Base-by-base conservation (phyloP, 768 basidiomycete genomes). In the Termitomyces sp. region DNA sequence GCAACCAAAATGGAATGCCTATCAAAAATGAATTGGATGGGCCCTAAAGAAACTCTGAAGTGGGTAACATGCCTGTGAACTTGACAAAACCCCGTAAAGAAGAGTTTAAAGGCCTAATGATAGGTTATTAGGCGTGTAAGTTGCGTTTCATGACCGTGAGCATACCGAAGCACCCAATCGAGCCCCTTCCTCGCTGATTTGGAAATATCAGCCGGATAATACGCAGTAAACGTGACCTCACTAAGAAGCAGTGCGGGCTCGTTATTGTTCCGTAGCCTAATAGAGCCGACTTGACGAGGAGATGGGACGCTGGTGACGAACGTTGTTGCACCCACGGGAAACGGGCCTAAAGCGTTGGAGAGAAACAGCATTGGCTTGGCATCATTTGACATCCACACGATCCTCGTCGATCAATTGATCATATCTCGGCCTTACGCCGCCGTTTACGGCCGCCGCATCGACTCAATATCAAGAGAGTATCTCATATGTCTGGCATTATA, bases 201-300 rank as follows among this genome's bases (percentile, higher is more conserved):
- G 33, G 68, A 63, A 13, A 73, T 70, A 52, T 82, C 76, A 8
- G 85, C 81, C 33, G 89, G 89, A 68, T 90, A 90, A 68, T 81
- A 90, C 1, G 78, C 81, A 33, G 83, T 87, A 66, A 87, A 90
- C 0, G 81, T 80, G 35, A 88, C 79, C 70, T 90, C 86, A 42
- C 87, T 81, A 7, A 90, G 75, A 36, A 74, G 66, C 35, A 91
- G 71, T 0, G 84, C 86, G 22, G 78, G 75, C 20, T 74, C 54
- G 63, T 65, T 53, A 61, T 71, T 39, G 63, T 55, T 68, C 51
- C 67, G 74, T 50, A 80, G 72, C 66, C 75, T 82, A 35, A 75
- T 72, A 58, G 67, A 69, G 36, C 86, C 81, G 52, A 86, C 68
- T 8, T 71, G 48, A 44, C 70, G 71, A 18, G 75, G 53, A 42